Base-by-base conservation (phyloP, 306 rosid species). In the Luffa aegyptiaca region DNA sequence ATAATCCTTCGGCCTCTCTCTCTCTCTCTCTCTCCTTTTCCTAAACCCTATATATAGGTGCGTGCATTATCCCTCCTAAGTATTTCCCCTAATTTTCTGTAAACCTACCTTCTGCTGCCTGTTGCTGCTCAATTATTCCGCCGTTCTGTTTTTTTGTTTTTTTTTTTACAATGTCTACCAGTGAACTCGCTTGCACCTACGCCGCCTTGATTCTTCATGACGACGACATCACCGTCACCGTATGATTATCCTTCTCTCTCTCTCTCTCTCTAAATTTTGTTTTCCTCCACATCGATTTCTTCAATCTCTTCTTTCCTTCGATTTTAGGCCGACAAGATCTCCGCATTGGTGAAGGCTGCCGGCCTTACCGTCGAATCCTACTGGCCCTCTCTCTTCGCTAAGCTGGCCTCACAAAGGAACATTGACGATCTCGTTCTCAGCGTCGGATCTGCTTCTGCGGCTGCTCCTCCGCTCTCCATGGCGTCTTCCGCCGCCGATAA, bases 371-470 rank as follows among this genome's bases (percentile, higher is more conserved):
- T 83, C 3, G 91, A 89, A 66, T 86, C 91, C 0, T 87, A 81
- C 80, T 87, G 91, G 93, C 88, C 89, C 0, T 64, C 89, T 33
- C 65, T 89, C 0, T 87, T 89, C 55, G 89, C 87, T 0, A 89
- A 81, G 75, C 86, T 89, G 44, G 86, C 88, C 0, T 85, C 84
- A 76, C 84, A 65, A 26, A 84, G 69, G 78, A 83, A 75, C 85
- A 65, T 87, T 3, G 90, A 81, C 5, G 90, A 89, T 45, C 84
- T 89, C 42, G 41, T 87, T 37, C 80, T 89, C 75, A 86, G 84
- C 77, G 77, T 81, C 51, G 87, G 87, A 12, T 33, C 76, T 0
- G 89, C 83, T 0, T 84, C 83, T 31, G 88, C 79, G 13, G 84
- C 45, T 33, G 84, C 84, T 33, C 42, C 42, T 20, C 74, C 82